Conservation (phyloP, 176 grass and related monocot species). For the Zoysia pacifica region DNA sequence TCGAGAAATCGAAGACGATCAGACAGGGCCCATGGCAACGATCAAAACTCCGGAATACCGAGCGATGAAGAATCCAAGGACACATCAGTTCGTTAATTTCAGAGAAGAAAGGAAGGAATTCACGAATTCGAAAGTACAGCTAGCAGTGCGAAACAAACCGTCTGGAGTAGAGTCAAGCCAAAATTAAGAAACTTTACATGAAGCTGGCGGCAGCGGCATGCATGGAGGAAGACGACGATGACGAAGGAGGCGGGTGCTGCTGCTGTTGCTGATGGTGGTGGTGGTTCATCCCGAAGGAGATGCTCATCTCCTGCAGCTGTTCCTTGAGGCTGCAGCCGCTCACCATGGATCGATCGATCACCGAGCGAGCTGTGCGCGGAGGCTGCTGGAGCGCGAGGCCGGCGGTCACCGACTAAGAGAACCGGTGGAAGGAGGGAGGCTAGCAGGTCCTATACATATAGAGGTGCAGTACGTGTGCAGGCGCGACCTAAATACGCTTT, state of each 20-base stretch:
- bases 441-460: slow-evolving; percentile 10
- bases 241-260: slow-evolving; percentile 30
- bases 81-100: not conserved
- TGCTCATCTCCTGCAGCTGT: slow-evolving; percentile 62
- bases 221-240: slow-evolving; percentile 66
- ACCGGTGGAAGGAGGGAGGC: not conserved
- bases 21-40: not conserved
- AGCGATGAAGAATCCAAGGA: not conserved
- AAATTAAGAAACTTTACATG: slow-evolving; percentile 42
- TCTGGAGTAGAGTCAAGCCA: not conserved
- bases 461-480: not conserved
- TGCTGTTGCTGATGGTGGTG: not conserved
- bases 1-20: slow-evolving; percentile 24
- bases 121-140: not conserved
- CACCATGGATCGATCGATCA: slow-evolving; percentile 29
- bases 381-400: not conserved
- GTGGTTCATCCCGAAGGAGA: slow-evolving; percentile 63
- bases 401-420: not conserved
- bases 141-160: not conserved
- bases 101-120: not conserved
- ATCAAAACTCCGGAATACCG: slow-evolving; percentile 6
- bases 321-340: slow-evolving; percentile 41
- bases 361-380: not conserved
- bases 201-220: slow-evolving; percentile 57
- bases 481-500: slow-evolving; percentile 54